Base-by-base conservation (phyloP, 805 yeast species). In the Schwanniomyces yamadae region DNA sequence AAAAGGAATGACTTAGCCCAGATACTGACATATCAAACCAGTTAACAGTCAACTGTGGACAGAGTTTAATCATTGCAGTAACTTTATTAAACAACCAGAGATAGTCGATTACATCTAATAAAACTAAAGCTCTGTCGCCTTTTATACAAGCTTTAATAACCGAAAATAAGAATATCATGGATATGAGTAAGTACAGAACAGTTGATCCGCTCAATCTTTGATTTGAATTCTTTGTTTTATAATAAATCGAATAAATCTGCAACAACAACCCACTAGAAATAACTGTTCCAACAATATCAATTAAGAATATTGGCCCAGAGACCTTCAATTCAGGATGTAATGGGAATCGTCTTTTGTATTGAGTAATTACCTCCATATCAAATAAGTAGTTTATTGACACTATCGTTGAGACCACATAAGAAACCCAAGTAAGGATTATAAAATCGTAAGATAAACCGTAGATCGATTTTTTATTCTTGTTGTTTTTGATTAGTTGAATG, bases 31-130 rank as follows among this genome's bases (percentile, higher is more conserved):
- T 31, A 10, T 59, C 63, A 52, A 63, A 46, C 64, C 66, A 67
- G 42, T 68, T 70, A 36, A 69, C 41, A 7, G 59, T 46, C 2
- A 69, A 31, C 34, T 73, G 78, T 0, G 80, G 78, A 3, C 61
- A 18, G 27, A 59, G 50, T 34, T 57, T 57, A 16, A 62, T 26
- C 2, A 54, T 23, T 2, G 44, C 43, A 0, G 57, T 19, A 7
- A 53, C 6, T 23, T 57, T 56, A 8, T 59, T 56, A 1, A 56
- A 26, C 0, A 66, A 39, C 77, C 76, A 71, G 3, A 69, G 8
- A 28, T 42, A 61, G 35, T 72, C 73, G 4, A 69, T 41, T 21
- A 66, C 52, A 41, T 76, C 80, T 14, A 74, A 41, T 18, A 51
- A 46, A 33, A 54, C 59, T 1, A 70, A 22, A 6, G 39, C 34